Base-by-base conservation (phyloP, 306 rosid species). In the apple (Malus domestica) region DNA sequence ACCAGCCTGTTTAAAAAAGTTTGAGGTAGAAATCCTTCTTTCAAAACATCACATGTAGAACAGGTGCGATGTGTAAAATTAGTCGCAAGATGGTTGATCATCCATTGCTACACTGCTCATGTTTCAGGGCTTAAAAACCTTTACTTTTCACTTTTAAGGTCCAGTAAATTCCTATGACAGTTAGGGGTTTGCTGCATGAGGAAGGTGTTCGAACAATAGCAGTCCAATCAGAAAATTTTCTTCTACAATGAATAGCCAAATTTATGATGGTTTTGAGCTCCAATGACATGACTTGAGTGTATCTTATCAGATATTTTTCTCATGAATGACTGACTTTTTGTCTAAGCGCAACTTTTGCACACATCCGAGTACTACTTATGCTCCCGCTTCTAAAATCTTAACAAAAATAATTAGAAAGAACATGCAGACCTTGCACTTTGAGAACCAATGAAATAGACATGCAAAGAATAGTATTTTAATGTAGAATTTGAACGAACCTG, bases 401-500 rank as follows among this genome's bases (percentile, higher is more conserved):
- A 45, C 51, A 45, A 12, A 45, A 45, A 45, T 45, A 45, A 45
- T 45, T 45, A 13, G 51, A 12, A 13, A 45, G 51, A 45, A 12
- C 51, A 45, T 45, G 16, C 51, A 45, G 14, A 45, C 4, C 14
- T 44, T 44, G 49, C 13, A 44, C 14, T 44, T 45, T 45, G 49
- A 1, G 15, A 45, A 45, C 49, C 52, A 4, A 45, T 13, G 18
- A 13, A 45, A 45, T 45, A 45, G 52, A 45, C 52, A 45, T 4
- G 52, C 15, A 45, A 45, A 13, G 52, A 13, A 45, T 4, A 13
- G 4, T 58, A 57, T 71, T 3, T 67, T 81, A 67, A 42, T 27
- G 74, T 64, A 45, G 16, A 13, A 45, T 12, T 4, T 1, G 76
- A 81, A 82, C 86, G 76, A 80, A 95, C 99, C 99, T 92, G 89